Base-by-base conservation (phyloP, 495 filamentous ascomycete species). In the Melanomma pulvis-pyrius region DNA sequence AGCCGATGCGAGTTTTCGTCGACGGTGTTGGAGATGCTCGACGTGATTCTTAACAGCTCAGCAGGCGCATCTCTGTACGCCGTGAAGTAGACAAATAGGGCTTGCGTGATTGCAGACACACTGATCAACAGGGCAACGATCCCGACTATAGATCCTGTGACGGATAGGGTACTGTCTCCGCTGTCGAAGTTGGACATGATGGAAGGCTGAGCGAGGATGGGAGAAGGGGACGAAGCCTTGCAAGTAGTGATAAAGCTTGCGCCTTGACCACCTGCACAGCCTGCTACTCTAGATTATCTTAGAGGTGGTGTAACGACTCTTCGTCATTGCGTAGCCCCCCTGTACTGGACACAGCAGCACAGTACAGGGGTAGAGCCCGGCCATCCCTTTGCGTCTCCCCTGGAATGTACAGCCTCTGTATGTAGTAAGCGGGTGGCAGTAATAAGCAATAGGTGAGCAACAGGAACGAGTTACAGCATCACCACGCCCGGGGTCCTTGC, bases 1-100 rank as follows among this genome's bases (percentile, higher is more conserved):
- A 60, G 55, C 29, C 56, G 63, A 36, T 53, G 49, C 13, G 63
- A 67, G 21, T 54, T 67, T 36, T 67, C 56, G 28, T 67, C 63
- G 26, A 67, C 28, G 13, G 63, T 67, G 39, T 67, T 61, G 32
- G 56, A 59, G 54, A 66, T 39, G 44, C 55, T 61, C 26, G 63
- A 66, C 15, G 63, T 59, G 21, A 59, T 11, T n/a, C 63, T 21
- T 17, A 12, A 21, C 13, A 66, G 29, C 28, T 66, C 63, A 3
- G 46, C 54, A 15, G 63, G 63, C 9, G 63, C 63, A 36, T 66
- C 56, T 34, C 63, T 11, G 50, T 66, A 66, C 24, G 63, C 63
- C 6, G 54, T 26, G 36, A 59, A 52, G 32, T 59, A 66, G 22
- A 41, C 28, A 25, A 66, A n/a, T 8, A 60, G 6, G 11, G 54